Conservation (phyloP, 2,329 filamentous ascomycete species). For the Knufia petricola region DNA sequence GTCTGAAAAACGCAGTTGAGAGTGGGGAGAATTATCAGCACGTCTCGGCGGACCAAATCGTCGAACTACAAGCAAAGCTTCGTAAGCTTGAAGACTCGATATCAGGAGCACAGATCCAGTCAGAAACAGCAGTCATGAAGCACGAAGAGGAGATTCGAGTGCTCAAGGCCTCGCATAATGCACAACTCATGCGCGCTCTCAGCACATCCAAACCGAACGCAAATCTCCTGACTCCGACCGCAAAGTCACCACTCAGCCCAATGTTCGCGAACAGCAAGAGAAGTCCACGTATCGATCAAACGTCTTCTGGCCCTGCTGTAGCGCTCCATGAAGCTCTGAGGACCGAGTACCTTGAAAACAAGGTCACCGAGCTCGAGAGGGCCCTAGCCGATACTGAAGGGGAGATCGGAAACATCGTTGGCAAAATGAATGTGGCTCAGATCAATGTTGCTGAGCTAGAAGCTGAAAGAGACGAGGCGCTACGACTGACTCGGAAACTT, state of each 20-base stretch:
- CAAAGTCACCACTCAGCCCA: slow-evolving; percentile 53
- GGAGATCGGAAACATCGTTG: slow-evolving; percentile 77
- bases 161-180: slow-evolving; percentile 66
- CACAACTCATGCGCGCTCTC: slow-evolving; percentile 66
- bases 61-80: slow-evolving; percentile 69
- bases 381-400: slow-evolving; percentile 64
- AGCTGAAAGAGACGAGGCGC: slow-evolving; percentile 56
- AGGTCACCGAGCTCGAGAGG: slow-evolving; percentile 75
- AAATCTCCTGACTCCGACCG: slow-evolving; percentile 37
- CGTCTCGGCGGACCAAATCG: slow-evolving; percentile 70
- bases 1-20: slow-evolving; percentile 67
- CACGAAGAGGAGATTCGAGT: slow-evolving; percentile 77
- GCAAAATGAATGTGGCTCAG: slow-evolving; percentile 71
- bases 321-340: slow-evolving; percentile 59
- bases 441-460: slow-evolving; percentile 74
- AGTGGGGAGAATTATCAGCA: slow-evolving; percentile 79
- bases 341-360: slow-evolving; percentile 64
- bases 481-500: slow-evolving; percentile 59
- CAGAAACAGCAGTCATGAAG: slow-evolving; percentile 70
- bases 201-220: slow-evolving; percentile 31
- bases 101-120: slow-evolving; percentile 69
- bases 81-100: slow-evolving; percentile 76
- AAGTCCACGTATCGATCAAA: slow-evolving; percentile 52
- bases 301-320: slow-evolving; percentile 51
- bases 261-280: slow-evolving; percentile 46